phyloP scores from a whole-genome alignment of 2,329 filamentous ascomycete genomes.

The Neonectria neomacrospora region DNA sequence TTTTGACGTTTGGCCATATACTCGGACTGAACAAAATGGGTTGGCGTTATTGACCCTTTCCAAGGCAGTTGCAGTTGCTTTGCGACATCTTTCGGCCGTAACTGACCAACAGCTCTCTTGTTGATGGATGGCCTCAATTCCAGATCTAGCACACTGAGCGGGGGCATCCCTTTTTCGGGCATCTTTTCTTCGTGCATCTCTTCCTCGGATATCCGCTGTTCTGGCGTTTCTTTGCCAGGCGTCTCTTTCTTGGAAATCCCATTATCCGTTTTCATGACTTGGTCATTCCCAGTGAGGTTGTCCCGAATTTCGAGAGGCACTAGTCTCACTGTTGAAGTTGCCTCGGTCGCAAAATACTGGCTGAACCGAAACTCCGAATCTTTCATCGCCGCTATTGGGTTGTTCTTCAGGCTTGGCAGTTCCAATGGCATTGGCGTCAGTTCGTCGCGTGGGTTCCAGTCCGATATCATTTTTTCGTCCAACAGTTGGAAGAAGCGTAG shows the following conservation, averaged over 20 bases:
- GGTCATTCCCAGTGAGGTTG: background rate
- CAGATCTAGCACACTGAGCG: background rate
- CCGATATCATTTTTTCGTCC: constrained; percentile 44
- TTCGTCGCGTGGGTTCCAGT: constrained; percentile 43
- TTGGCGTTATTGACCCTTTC: constrained; percentile 30
- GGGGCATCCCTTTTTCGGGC: background rate
- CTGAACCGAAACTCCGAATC: constrained; percentile 26
- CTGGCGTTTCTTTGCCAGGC: background rate
- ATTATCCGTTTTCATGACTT: background rate
- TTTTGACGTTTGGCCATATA: constrained; percentile 30
- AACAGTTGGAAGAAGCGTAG: constrained; percentile 47
- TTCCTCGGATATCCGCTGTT: background rate
- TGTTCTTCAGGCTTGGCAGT: constrained; percentile 44
- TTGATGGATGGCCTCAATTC: background rate
- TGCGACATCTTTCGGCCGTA: background rate
- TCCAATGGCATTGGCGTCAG: constrained; percentile 50
- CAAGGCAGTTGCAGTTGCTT: constrained; percentile 22
- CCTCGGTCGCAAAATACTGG: constrained; percentile 32
- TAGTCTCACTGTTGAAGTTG: background rate
- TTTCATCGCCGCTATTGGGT: constrained; percentile 12
- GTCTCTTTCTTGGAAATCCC: background rate
- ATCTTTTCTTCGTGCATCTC: background rate
- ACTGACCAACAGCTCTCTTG: background rate
- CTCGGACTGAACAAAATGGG: background rate
- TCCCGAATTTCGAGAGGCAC: background rate